A percentile compares a stretch with the other conserved stretches of the same genome.
phyloP scores from a whole-genome alignment of 306 rosid species.

The Ammopiptanthus mongolicus region DNA sequence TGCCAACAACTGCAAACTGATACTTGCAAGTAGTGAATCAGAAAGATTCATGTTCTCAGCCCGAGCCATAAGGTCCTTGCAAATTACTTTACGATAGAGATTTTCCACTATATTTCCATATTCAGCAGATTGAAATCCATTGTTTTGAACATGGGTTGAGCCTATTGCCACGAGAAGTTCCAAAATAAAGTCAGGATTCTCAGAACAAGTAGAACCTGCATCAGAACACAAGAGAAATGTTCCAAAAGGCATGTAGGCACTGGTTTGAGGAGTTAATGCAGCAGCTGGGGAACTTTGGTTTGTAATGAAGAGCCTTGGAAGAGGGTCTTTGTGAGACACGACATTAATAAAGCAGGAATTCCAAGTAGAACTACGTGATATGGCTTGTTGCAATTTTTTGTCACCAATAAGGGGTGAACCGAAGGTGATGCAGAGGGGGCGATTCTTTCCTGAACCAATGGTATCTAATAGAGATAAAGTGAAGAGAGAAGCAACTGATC shows the following conservation, averaged over 20 bases:
- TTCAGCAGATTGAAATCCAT: not conserved
- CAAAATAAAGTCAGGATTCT: conserved; percentile 33
- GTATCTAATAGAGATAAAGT: conserved; percentile 45
- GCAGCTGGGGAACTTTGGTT: not conserved
- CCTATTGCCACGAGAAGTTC: conserved; percentile 16
- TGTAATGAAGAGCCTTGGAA: conserved; percentile 20
- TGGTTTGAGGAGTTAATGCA: not conserved
- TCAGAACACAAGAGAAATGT: conserved; percentile 53
- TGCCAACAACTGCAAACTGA: conserved; percentile 33
- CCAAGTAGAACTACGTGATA: conserved; percentile 45
- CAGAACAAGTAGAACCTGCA: conserved; percentile 43
- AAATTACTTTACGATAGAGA: conserved; percentile 22
- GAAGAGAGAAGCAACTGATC: conserved; percentile 72
- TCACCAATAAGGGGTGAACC: conserved; percentile 71
- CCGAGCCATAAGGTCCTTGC: not conserved
- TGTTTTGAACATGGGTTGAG: not conserved
- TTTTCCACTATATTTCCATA: conserved; percentile 33
- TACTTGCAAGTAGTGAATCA: conserved; percentile 26
- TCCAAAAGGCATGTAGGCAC: conserved; percentile 50
- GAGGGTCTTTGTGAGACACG: conserved; percentile 43
- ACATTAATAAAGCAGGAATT: conserved; percentile 66
- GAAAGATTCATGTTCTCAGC: not conserved
- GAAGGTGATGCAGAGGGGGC: conserved; percentile 70
- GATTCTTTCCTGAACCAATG: conserved; percentile 29
- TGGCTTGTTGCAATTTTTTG: conserved; percentile 24